A percentile compares a stretch with the other conserved stretches of the same genome.
phyloP scores from a whole-genome alignment of 768 basidiomycete genomes.

The Mycena floridula region DNA sequence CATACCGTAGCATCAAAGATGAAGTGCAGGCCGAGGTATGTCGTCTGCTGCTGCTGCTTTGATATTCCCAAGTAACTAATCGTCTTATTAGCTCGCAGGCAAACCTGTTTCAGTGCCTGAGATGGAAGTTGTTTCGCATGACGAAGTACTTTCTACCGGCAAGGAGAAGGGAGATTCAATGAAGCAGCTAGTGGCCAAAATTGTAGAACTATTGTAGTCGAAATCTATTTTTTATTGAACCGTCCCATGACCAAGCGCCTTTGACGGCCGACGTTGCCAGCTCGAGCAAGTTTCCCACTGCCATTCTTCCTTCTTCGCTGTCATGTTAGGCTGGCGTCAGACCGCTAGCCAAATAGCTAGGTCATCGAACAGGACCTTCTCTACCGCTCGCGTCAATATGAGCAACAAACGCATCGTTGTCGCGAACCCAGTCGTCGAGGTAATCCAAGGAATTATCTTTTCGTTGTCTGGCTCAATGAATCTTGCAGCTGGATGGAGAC shows the following conservation, averaged over 20 bases:
- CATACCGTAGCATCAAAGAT: slow-evolving; percentile 60
- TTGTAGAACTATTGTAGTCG: slow-evolving; percentile 53
- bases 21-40: slow-evolving; percentile 76
- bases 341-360: too few relatives aligned
- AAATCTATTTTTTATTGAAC: too few relatives aligned
- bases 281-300: too few relatives aligned
- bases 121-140: slow-evolving; percentile 60
- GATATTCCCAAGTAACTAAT: neutral
- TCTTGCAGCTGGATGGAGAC: slow-evolving; percentile 95
- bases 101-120: slow-evolving; percentile 34
- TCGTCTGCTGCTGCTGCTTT: slow-evolving; percentile 3
- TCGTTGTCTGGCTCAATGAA: too few relatives aligned
- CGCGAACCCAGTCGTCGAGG: neutral
- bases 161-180: slow-evolving; percentile 66
- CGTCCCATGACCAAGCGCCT: too few relatives aligned
- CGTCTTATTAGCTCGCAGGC: slow-evolving; percentile 54
- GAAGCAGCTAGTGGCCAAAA: slow-evolving; percentile 59
- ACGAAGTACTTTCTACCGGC: slow-evolving; percentile 67
- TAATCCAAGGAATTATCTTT: too few relatives aligned
- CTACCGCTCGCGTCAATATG: too few relatives aligned
- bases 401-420: neutral
- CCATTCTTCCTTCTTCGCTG: too few relatives aligned
- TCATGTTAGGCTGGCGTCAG: too few relatives aligned
- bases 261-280: too few relatives aligned
- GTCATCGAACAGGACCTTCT: too few relatives aligned